Evolutionary conservation across 1,139 yeast species (phyloP).

Genomic region (Kluyveromyces sp.): DNA sequence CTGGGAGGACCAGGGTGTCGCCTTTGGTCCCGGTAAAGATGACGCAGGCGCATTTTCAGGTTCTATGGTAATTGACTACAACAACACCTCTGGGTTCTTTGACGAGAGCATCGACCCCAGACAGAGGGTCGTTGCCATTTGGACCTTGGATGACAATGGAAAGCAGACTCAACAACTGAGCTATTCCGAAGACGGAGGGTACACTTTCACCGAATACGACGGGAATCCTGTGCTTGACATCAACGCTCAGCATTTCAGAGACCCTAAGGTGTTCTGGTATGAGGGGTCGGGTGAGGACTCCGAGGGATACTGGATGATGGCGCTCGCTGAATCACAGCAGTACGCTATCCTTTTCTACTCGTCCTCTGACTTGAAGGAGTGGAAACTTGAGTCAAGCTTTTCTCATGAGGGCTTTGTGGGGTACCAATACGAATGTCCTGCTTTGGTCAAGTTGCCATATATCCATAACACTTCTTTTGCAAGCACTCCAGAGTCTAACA

Average conservation of each 20-base stretch:
- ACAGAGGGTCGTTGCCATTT: conserved; percentile 35
- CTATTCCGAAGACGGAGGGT: conserved; percentile 35
- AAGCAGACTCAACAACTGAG: conserved; percentile 33
- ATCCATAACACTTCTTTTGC: not conserved
- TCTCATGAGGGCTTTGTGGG: conserved; percentile 32
- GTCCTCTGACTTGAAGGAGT: conserved; percentile 29
- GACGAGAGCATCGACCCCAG: conserved; percentile 24
- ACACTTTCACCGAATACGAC: conserved; percentile 29
- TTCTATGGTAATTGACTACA: conserved; percentile 32
- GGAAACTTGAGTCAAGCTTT: conserved; percentile 32
- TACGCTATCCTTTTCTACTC: conserved; percentile 32
- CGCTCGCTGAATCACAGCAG: conserved; percentile 33
- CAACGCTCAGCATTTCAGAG: conserved; percentile 33
- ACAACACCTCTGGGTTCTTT: conserved; percentile 36
- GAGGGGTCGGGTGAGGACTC: conserved; percentile 17
- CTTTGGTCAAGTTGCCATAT: conserved; percentile 27
- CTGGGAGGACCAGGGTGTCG: conserved; percentile 33
- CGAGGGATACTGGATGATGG: conserved; percentile 33
- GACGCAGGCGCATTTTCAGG: conserved; percentile 35
- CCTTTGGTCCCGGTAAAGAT: conserved; percentile 27
- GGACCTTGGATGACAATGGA: conserved; percentile 28
- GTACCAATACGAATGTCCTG: conserved; percentile 38
- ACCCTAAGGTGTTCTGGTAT: conserved; percentile 39
- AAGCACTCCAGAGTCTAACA: conserved; percentile 4
- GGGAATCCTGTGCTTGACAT: conserved; percentile 33